Conservation (phyloP, 2,329 filamentous ascomycete genomes). For the Neocatenulostroma microsporum region DNA sequence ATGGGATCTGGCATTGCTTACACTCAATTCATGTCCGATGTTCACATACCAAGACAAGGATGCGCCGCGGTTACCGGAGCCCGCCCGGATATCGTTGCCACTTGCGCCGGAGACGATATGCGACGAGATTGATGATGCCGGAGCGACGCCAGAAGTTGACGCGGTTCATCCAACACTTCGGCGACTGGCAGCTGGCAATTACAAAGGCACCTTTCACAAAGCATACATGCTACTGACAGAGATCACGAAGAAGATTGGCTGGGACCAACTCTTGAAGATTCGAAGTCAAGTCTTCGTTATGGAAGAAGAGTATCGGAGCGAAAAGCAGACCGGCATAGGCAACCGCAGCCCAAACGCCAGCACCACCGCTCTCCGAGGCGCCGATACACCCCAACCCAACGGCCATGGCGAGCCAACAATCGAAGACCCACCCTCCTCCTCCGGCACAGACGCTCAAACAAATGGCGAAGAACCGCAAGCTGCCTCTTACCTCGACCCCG, state of each 20-base stretch:
- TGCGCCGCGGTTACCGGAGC: slow-evolving; percentile 86
- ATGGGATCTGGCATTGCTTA: slow-evolving; percentile 92
- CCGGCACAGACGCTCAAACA: slow-evolving; percentile 25
- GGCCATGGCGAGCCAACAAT: slow-evolving; percentile 32
- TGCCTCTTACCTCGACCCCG: slow-evolving; percentile 25
- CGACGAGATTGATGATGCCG: slow-evolving; percentile 93
- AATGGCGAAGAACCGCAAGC: slow-evolving; percentile 24
- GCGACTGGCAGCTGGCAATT: slow-evolving; percentile 77
- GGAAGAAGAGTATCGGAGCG: slow-evolving; percentile 95
- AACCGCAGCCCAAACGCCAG: slow-evolving; percentile 63
- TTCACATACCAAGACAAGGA: slow-evolving; percentile 99
- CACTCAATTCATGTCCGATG: slow-evolving; percentile 97
- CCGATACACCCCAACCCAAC: slow-evolving; percentile 48
- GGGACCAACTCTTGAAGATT: slow-evolving; percentile 92
- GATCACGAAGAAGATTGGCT: slow-evolving; percentile 93
- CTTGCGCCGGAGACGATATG: slow-evolving; percentile 81
- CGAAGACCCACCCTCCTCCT: slow-evolving; percentile 25
- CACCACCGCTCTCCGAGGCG: slow-evolving; percentile 67
- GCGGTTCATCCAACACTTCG: slow-evolving; percentile 79
- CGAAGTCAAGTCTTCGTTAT: slow-evolving; percentile 97
- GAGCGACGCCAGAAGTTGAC: slow-evolving; percentile 67
- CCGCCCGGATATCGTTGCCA: slow-evolving; percentile 77
- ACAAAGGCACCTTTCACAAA: slow-evolving; percentile 92
- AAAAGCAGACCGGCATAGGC: slow-evolving; percentile 55
- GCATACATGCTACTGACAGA: slow-evolving; percentile 92